Evolutionary conservation across 83 land plant genomes (phyloP), one percentile per base, ranked within the genome.

Genomic region (Picea abies): DNA sequence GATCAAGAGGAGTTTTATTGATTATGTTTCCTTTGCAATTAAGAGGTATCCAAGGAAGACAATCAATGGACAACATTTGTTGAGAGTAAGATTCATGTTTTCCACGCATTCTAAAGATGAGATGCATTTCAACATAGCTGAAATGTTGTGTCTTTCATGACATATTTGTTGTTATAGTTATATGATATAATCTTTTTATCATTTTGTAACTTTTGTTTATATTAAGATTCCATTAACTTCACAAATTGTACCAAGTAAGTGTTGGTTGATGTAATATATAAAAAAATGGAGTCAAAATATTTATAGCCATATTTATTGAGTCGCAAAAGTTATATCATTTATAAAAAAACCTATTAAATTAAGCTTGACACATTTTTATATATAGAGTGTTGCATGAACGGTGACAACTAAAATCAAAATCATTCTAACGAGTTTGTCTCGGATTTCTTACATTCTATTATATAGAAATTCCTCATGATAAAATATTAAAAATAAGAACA

Each of bases 31-130:
- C 58, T 41, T 73, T 44, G 58, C 26, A n/a, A 16, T 73, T 41
- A 41, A 12, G 12, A 73, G 77, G 52, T n/a, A 44, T 44, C n/a
- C 8, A 3, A 3, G 77, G 77, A n/a, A 73, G 26, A 10, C 58
- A 22, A 44, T 73, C 49, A 73, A 73, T 73, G 77, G 77, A 5
- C 58, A 73, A 58, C 58, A n/a, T 73, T 73, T 44, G 77, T 73
- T 73, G 77, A 73, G 12, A 58, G 77, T 73, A 44, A 44, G 26
- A 44, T 37, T n/a, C 25, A 7, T 73, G 58, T 73, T 73, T 44
- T 44, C 58, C 58, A 73, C 44, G 49, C 22, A n/a, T 73, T 41
- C 22, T 20, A 3, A 20, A 58, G 20, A 73, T 73, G 77, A 16
- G 47, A 44, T 47, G 0, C 4, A 41, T 73, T 72, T 4, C 22